Evolutionary conservation across 768 basidiomycete species (phyloP), one percentile per base, ranked within the genome.

Genomic region (Leccinum barrowsii): DNA sequence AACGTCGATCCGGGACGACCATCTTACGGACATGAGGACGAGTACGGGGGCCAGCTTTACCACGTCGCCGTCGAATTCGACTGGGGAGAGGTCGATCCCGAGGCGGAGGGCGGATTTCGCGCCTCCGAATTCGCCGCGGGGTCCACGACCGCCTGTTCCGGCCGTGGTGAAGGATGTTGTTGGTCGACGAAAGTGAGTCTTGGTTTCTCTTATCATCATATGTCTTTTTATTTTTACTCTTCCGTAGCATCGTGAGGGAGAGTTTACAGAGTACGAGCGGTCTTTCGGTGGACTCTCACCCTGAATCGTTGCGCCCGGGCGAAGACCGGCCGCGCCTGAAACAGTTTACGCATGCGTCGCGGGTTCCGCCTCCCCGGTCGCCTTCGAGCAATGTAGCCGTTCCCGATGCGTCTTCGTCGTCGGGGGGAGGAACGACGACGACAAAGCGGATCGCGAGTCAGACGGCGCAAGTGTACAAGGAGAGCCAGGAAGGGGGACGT

Each of bases 101-200:
- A 78, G 82, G 44, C 76, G 86, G 51, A 78, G 88, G 59, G 79
- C 85, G 0, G 89, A 90, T 72, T 90, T 90, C 66, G 84, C 77
- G 10, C 81, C 82, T n/a, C 82, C 85, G 7, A 77, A 77, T 65
- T 71, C 77, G n/a, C 78, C 74, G 67, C 55, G 75, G 71, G 67
- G 80, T 5, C 65, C 71, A 19, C 67, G 67, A n/a, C 56, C 54
- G 22, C 70, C 62, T 12, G 59, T 56, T 2, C 64, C 62, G 21
- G 68, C 64, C 2, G 63, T 55, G 11, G 56, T 65, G 37, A 63
- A 50, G 50, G 69, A 68, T 48, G 70, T 11, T 12, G 19, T 69
- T 37, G 47, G 46, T 59, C 67, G 60, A 46, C 65, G 59, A 55
- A 70, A 63, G 69, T 74, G 42, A 64, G 66, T 5, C 8, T 15